Percentiles rank a stretch among this genome's conserved stretches.
Conservation (phyloP, 2,329 filamentous ascomycete genomes). For the Hypoxylon sp. region DNA sequence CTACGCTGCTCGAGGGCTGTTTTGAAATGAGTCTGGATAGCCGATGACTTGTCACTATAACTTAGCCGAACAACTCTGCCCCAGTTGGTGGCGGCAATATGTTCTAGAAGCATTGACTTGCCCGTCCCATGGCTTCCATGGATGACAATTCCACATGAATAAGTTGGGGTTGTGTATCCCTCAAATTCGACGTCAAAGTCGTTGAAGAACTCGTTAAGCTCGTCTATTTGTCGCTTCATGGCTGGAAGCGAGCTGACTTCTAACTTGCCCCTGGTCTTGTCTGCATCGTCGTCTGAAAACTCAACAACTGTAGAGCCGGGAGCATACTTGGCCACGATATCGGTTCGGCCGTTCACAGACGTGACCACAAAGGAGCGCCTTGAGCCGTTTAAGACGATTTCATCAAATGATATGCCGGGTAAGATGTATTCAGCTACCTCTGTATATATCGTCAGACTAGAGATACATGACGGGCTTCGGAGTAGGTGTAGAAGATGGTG, state of each 20-base stretch:
- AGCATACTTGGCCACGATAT: constrained; percentile 60
- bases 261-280: constrained; percentile 53
- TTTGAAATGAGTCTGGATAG: constrained; percentile 76
- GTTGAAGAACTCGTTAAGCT: constrained; percentile 75
- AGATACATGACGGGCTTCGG: constrained; percentile 9
- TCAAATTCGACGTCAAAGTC: constrained; percentile 62
- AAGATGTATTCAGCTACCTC: constrained; percentile 76
- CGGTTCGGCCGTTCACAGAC: constrained; percentile 66
- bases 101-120: constrained; percentile 80
- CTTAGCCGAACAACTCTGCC: constrained; percentile 74
- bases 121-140: constrained; percentile 88
- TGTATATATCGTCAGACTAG: constrained; percentile 48
- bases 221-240: constrained; percentile 71
- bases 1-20: constrained; percentile 72
- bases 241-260: constrained; percentile 73
- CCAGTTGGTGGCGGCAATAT: constrained; percentile 77
- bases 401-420: constrained; percentile 77
- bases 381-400: constrained; percentile 66
- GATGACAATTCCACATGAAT: constrained; percentile 74
- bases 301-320: constrained; percentile 54
- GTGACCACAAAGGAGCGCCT: constrained; percentile 71
- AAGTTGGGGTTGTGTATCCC: constrained; percentile 52
- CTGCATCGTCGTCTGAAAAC: constrained; percentile 53
- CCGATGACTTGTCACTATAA: constrained; percentile 66
- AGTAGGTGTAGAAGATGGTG: neutral